Base-by-base conservation (phyloP, 1,284 basidiomycete genomes). In the Sporisorium exsertum region DNA sequence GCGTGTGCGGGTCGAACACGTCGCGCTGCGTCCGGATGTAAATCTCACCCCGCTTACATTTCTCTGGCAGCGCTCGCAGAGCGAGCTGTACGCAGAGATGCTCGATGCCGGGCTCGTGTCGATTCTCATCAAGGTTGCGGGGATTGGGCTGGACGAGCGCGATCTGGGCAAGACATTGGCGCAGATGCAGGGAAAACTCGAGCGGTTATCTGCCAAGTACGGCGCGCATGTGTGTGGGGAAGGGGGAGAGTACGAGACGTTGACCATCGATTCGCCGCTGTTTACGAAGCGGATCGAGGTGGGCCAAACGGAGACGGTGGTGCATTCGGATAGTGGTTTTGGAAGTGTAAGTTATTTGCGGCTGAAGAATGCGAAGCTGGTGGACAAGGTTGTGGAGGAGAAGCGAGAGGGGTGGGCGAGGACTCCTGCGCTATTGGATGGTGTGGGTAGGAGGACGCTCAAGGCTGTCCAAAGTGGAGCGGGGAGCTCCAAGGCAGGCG, bases 211-310 rank as follows among this genome's bases (percentile, higher is more conserved):
- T 84, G 81, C 87, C 5, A 87, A 90, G 47, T 99, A 96, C 81
- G 95, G 95, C 0, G 91, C 93, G 0, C 97, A 99, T 86, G 90
- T 97, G 1, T 97, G 95, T 72, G 97, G 97, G 5, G 97, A 99
- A 87, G 97, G 97, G 3, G 97, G 97, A 2, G 97, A 99, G 87
- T 99, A 98, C 85, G 97, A 99, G 86, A 94, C 93, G 0, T 87
- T 98, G 62, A 97, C 96, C 1, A 87, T 96, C 22, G 94, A 98
- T 80, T 93, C 92, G 68, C 94, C 95, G 0, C 83, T 97, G 22
- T 99, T 97, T 89, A 93, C 92, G 77, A 88, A 89, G 52, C 88
- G 89, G 13, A 91, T 99, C 46, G 84, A 87, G 4, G 85, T 98
- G 35, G 63, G 69, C 4, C 60, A 80, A 32, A 72, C 61, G 0